Conservation (phyloP, 768 basidiomycete genomes). For the Leucogyrophana mollusca region DNA sequence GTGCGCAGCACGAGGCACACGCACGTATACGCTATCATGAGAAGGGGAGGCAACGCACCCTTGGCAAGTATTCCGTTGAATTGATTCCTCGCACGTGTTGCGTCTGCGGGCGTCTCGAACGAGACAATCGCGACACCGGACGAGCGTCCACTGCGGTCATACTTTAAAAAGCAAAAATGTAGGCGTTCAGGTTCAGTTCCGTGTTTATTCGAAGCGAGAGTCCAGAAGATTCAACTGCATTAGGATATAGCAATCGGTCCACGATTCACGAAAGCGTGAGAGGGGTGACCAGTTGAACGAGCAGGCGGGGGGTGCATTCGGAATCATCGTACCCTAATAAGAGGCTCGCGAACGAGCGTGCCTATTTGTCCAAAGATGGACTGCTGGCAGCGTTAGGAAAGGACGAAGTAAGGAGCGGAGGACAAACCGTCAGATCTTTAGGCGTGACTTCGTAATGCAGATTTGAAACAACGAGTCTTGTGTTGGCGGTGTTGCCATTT, state of each 20-base stretch:
- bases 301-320: slow-evolving; percentile 36
- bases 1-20: neutral
- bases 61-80: slow-evolving; percentile 87
- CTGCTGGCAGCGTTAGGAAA: slow-evolving; percentile 36
- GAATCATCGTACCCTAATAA: slow-evolving; percentile 87
- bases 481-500: slow-evolving; percentile 33
- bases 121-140: slow-evolving; percentile 77
- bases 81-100: slow-evolving; percentile 79
- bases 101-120: slow-evolving; percentile 78
- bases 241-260: slow-evolving; percentile 24
- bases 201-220: slow-evolving; percentile 47
- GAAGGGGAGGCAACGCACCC: slow-evolving; percentile 43
- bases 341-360: slow-evolving; percentile 88
- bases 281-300: slow-evolving; percentile 27
- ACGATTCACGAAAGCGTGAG: slow-evolving; percentile 20
- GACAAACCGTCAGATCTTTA: slow-evolving; percentile 81
- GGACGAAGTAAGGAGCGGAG: neutral
- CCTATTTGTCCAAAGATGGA: slow-evolving; percentile 90
- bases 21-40: neutral
- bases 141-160: slow-evolving; percentile 94
- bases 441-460: slow-evolving; percentile 90
- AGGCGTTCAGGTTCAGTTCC: slow-evolving; percentile 59
- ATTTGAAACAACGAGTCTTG: slow-evolving; percentile 78
- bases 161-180: slow-evolving; percentile 60
- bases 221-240: slow-evolving; percentile 21